Conservation (phyloP, 192 early-diverging fungal species). For the Coemansia sp. region DNA sequence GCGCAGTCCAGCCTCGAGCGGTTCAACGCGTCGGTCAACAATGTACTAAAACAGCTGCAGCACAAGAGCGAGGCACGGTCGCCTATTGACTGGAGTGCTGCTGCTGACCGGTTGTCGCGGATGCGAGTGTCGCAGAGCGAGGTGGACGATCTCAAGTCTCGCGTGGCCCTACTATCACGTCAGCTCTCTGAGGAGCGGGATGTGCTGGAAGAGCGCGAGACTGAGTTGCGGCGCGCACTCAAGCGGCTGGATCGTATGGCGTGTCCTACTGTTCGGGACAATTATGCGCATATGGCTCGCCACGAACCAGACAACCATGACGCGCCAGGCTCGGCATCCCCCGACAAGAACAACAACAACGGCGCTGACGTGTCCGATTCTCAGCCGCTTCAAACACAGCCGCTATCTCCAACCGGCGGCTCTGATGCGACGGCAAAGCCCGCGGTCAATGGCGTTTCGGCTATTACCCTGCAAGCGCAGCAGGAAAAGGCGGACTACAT, state of each 20-base stretch:
- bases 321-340: not conserved
- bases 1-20: constrained; percentile 27
- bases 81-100: constrained; percentile 32
- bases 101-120: constrained; percentile 31
- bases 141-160: constrained; percentile 37
- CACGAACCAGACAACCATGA: constrained; percentile 2
- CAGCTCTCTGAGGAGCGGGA: constrained; percentile 44
- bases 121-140: constrained; percentile 30
- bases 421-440: not conserved
- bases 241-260: constrained; percentile 53
- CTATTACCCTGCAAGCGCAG: constrained; percentile 32
- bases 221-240: constrained; percentile 44
- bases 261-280: constrained; percentile 40
- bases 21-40: constrained; percentile 39
- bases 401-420: not conserved
- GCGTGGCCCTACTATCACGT: constrained; percentile 32
- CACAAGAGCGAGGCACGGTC: constrained; percentile 12
- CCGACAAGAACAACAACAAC: constrained; percentile 2
- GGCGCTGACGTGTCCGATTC: not conserved
- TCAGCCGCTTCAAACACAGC: constrained; percentile 4
- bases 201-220: constrained; percentile 34
- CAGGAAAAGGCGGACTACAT: constrained; percentile 51
- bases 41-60: constrained; percentile 35
- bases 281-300: constrained; percentile 1
- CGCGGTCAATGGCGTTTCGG: constrained; percentile 2